A percentile compares a stretch with the other conserved stretches of the same genome.
phyloP scores from a whole-genome alignment of 495 filamentous ascomycete species.

The Aspergillus baeticus region DNA sequence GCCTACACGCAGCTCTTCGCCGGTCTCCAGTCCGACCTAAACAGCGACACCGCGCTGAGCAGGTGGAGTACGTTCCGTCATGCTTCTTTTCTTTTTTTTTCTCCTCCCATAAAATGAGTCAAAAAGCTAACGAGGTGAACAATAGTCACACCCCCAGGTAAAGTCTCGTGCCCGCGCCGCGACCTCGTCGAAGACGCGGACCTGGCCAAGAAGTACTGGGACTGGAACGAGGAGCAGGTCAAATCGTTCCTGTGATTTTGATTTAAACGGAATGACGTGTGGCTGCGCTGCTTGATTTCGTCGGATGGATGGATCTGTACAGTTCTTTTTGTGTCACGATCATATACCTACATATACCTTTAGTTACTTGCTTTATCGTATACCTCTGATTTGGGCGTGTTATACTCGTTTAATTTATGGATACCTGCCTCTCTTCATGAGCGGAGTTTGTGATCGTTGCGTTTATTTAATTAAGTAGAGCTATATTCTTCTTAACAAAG shows the following conservation, averaged over 20 bases:
- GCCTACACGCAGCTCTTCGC: conserved; percentile 8
- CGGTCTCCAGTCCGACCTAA: not conserved
- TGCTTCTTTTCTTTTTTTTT: no score
- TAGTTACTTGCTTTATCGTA: no score
- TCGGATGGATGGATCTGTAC: no score
- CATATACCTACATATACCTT: not conserved
- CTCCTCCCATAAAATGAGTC: no score
- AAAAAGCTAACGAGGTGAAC: no score
- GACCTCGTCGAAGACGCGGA: conserved; percentile 1
- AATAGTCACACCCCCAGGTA: not conserved
- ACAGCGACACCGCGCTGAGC: not conserved
- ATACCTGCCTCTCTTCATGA: no score
- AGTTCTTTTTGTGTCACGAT: not conserved
- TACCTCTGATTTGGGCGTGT: no score
- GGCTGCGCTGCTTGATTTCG: not conserved
- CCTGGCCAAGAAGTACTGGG: not conserved
- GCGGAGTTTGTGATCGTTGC: no score
- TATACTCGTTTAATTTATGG: no score
- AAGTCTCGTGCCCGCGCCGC: not conserved
- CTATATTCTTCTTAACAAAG: no score
- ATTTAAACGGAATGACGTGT: no score
- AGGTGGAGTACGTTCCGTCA: not conserved
- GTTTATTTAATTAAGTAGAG: no score
- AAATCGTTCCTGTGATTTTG: not conserved
- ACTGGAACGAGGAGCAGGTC: conserved; percentile 11